A percentile compares a stretch with the other conserved stretches of the same genome.
Evolutionary conservation across 208 protist genomes (phyloP).

Genomic region (Trypanosoma mega): DNA sequence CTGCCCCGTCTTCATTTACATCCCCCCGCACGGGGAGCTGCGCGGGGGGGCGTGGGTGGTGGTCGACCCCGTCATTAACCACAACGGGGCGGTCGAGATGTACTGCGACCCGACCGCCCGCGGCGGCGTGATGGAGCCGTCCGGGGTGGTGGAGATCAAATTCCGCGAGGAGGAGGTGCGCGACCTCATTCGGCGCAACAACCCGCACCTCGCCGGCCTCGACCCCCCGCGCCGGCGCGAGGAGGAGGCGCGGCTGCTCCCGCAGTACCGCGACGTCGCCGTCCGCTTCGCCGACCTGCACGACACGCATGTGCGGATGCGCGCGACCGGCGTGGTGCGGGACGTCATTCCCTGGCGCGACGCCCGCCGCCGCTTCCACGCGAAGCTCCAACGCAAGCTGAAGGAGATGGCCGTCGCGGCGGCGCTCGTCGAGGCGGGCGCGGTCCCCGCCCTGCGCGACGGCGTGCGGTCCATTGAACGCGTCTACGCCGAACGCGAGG

Average conservation of each 20-base stretch:
- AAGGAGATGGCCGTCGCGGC: slow-evolving; percentile 69
- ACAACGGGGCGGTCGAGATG: slow-evolving; percentile 96
- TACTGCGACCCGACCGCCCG: slow-evolving; percentile 92
- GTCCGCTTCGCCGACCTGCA: slow-evolving; percentile 97
- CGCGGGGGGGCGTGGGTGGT: slow-evolving; percentile 98
- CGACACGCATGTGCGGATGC: slow-evolving; percentile 96
- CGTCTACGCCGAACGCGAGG: slow-evolving; percentile 33
- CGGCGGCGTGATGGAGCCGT: slow-evolving; percentile 96
- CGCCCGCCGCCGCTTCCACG: slow-evolving; percentile 91
- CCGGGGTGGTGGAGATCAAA: slow-evolving; percentile 96
- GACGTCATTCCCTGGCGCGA: slow-evolving; percentile 92
- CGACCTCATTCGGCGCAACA: slow-evolving; percentile 88
- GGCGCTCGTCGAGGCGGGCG: slow-evolving; percentile 39
- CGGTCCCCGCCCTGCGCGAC: slow-evolving; percentile 30
- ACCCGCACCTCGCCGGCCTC: slow-evolving; percentile 56
- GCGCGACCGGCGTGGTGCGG: slow-evolving; percentile 90
- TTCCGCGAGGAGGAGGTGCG: slow-evolving; percentile 91
- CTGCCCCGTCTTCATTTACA: slow-evolving; percentile 97
- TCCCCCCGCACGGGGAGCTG: slow-evolving; percentile 96
- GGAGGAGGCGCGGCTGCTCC: slow-evolving; percentile 58
- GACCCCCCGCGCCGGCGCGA: slow-evolving; percentile 38
- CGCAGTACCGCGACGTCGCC: slow-evolving; percentile 94
- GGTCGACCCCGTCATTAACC: slow-evolving; percentile 97
- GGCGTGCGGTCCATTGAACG: slow-evolving; percentile 45
- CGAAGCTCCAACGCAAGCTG: slow-evolving; percentile 91